Percentiles rank a stretch among this genome's conserved stretches.
phyloP scores from a whole-genome alignment of 192 early-diverging fungal species.

The Dissophora ornata region DNA sequence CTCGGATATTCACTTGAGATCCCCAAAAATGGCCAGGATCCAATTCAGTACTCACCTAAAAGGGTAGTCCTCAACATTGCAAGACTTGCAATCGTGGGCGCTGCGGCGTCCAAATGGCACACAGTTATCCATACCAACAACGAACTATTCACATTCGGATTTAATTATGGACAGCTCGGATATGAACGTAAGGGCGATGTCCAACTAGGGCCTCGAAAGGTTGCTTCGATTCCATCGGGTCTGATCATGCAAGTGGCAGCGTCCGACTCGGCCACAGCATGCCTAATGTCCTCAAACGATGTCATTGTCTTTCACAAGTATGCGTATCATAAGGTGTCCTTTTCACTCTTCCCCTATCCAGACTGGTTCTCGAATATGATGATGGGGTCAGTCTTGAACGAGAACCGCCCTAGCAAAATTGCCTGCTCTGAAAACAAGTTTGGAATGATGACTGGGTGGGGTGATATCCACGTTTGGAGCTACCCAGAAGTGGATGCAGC shows the following conservation, averaged over 20 bases:
- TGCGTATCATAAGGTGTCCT: constrained; percentile 59
- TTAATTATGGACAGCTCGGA: constrained; percentile 81
- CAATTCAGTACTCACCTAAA: constrained; percentile 58
- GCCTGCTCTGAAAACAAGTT: constrained; percentile 50
- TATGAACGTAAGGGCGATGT: constrained; percentile 54
- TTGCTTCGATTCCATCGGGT: constrained; percentile 66
- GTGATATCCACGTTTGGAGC: constrained; percentile 48
- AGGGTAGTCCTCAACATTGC: constrained; percentile 67
- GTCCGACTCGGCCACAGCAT: constrained; percentile 75
- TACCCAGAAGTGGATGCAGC: constrained; percentile 42
- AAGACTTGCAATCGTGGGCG: constrained; percentile 63
- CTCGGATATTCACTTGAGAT: constrained; percentile 60
- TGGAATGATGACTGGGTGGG: constrained; percentile 31
- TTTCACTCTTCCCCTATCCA: constrained; percentile 28
- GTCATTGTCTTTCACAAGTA: constrained; percentile 69
- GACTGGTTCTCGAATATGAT: constrained; percentile 14
- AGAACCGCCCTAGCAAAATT: constrained; percentile 36
- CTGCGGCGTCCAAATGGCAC: constrained; percentile 76
- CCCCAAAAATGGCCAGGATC: constrained; percentile 53
- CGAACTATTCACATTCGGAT: constrained; percentile 74
- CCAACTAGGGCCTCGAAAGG: constrained; percentile 69
- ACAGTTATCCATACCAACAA: constrained; percentile 69
- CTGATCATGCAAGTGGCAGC: constrained; percentile 67
- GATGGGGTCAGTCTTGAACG: not conserved
- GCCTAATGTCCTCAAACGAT: constrained; percentile 66